Conservation (phyloP, 306 rosid genomes). For the Vigna mungo region DNA sequence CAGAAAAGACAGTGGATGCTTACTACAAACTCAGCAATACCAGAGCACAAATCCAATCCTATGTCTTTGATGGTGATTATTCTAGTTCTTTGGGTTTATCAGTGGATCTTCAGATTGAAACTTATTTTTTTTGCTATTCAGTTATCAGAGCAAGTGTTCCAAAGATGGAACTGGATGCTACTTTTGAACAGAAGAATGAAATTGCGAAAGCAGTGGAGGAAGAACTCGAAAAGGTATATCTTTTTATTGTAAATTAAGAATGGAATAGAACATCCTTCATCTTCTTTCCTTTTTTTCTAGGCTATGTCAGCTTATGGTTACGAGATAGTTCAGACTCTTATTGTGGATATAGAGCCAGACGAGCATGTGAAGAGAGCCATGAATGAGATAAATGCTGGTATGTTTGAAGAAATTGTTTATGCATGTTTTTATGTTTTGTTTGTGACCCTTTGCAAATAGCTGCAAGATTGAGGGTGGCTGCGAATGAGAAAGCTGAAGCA, state of each 20-base stretch:
- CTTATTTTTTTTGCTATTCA: constrained; percentile 32
- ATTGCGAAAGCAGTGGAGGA: constrained; percentile 83
- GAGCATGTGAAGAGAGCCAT: constrained; percentile 77
- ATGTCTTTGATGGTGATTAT: constrained; percentile 76
- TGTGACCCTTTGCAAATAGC: background rate
- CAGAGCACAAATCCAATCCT: constrained; percentile 77
- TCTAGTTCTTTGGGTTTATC: background rate
- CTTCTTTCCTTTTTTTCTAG: constrained; percentile 44
- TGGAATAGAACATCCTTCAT: background rate
- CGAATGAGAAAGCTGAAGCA: background rate
- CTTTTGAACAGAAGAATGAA: constrained; percentile 83
- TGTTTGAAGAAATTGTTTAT: background rate
- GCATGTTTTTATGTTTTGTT: no score
- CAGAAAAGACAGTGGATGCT: constrained; percentile 77
- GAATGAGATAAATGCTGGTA: constrained; percentile 91
- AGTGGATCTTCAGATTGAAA: background rate
- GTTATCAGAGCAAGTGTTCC: constrained; percentile 88
- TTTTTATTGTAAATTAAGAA: background rate
- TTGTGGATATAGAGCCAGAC: constrained; percentile 11
- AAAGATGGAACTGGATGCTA: constrained; percentile 72
- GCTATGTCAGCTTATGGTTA: constrained; percentile 74
- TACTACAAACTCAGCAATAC: constrained; percentile 83
- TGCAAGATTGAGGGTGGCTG: background rate
- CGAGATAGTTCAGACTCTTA: constrained; percentile 17
- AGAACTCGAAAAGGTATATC: constrained; percentile 73